Conservation (phyloP, 352 stramenopile genomes). For the Phytophthora tubulina region DNA sequence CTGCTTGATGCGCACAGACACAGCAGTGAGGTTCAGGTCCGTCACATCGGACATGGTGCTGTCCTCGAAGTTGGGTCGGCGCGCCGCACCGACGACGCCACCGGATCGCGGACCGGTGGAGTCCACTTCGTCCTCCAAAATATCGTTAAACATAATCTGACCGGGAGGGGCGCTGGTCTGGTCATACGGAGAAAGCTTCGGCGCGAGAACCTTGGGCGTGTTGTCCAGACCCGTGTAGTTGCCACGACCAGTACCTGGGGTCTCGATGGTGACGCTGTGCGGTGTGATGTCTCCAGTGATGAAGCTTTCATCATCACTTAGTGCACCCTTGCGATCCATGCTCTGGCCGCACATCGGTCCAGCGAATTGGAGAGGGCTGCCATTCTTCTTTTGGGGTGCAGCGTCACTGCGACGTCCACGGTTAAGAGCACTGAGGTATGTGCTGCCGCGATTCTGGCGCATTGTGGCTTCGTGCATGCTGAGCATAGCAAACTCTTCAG, state of each 20-base stretch:
- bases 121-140: constrained; percentile 64
- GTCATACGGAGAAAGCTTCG: constrained; percentile 26
- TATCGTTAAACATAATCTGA: constrained; percentile 72
- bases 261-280: constrained; percentile 43
- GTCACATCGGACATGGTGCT: constrained; percentile 44
- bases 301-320: constrained; percentile 31
- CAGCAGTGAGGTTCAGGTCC: constrained; percentile 62
- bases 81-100: constrained; percentile 5
- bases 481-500: constrained; percentile 86
- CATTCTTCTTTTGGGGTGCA: constrained; percentile 39
- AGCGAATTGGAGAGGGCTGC: constrained; percentile 59
- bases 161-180: constrained; percentile 32
- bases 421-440: constrained; percentile 58
- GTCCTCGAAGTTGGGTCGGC: constrained; percentile 36
- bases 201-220: constrained; percentile 35
- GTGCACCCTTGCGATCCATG: constrained; percentile 49
- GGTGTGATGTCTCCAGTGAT: constrained; percentile 38
- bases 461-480: constrained; percentile 77
- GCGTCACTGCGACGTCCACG: constrained; percentile 32
- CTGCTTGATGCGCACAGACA: constrained; percentile 64
- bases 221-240: constrained; percentile 47
- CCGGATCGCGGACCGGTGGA: constrained; percentile 15
- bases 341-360: constrained; percentile 58
- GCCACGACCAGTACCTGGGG: constrained; percentile 31
- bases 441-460: constrained; percentile 53